These are phyloP conservation scores for Beauveria sp. DNA, from an alignment of 2,329 filamentous ascomycete genomes.

Conservation along the genomic window DNA sequence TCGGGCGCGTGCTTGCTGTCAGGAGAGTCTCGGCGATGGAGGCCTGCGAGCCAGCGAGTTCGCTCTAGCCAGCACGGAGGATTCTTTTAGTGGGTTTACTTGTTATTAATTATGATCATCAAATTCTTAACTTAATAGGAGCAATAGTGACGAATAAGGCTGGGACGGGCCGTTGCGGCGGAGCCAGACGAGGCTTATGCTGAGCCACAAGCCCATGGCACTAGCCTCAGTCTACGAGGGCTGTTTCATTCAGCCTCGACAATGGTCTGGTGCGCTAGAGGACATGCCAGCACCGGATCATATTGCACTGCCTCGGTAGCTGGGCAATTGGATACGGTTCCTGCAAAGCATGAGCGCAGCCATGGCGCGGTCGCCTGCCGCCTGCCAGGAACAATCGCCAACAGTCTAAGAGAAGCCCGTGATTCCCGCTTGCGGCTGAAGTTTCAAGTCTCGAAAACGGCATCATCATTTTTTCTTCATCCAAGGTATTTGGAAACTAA, in stretches of 20 bases:
- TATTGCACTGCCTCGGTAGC: neutral
- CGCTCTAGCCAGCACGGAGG: no score
- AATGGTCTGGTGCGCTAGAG: neutral
- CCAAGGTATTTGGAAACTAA: no score
- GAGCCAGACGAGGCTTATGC: neutral
- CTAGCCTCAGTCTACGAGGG: neutral
- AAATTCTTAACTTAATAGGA: neutral
- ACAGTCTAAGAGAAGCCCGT: neutral
- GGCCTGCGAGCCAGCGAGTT: neutral
- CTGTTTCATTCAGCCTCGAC: neutral
- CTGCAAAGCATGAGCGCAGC: slow-evolving; percentile 1
- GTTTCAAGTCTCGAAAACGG: neutral
- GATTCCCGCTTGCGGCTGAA: neutral
- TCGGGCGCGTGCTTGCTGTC: neutral
- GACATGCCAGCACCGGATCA: neutral
- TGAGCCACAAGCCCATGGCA: slow-evolving; percentile 2
- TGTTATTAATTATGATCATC: neutral
- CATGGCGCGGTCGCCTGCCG: neutral
- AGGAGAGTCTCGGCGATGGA: neutral
- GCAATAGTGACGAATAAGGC: neutral
- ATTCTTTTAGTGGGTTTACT: neutral
- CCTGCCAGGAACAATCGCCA: slow-evolving; percentile 7
- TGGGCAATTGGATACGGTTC: neutral
- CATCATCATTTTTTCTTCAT: neutral
- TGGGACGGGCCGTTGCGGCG: slow-evolving; percentile 8